These are phyloP conservation scores for Cryphonectria nitschkei DNA, from an alignment of 2,329 filamentous ascomycete species.

Conservation along the genomic window DNA sequence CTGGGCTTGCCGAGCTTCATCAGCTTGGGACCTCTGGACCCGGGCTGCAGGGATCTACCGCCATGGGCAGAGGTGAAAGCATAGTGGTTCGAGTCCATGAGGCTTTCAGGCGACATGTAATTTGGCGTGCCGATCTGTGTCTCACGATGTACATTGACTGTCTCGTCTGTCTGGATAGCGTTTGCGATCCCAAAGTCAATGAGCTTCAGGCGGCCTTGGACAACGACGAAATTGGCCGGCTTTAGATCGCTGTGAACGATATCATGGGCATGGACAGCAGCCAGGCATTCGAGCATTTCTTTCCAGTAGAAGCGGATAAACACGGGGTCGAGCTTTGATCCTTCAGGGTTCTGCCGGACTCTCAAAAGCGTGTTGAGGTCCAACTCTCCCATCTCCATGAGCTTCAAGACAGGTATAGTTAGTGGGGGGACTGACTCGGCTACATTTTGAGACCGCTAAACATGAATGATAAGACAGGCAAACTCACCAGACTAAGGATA, in stretches of 20 bases:
- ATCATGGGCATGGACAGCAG: slow-evolving; percentile 84
- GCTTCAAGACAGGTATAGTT: slow-evolving; percentile 48
- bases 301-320: slow-evolving; percentile 99
- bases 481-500: slow-evolving; percentile 77
- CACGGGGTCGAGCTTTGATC: slow-evolving; percentile 78
- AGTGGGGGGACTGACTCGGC: slow-evolving; percentile 14
- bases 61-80: slow-evolving; percentile 45
- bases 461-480: neutral
- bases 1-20: slow-evolving; percentile 96
- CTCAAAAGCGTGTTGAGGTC: slow-evolving; percentile 87
- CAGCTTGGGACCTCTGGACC: slow-evolving; percentile 63
- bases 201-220: slow-evolving; percentile 86
- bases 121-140: slow-evolving; percentile 95
- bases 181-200: slow-evolving; percentile 99
- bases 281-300: slow-evolving; percentile 96
- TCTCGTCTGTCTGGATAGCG: slow-evolving; percentile 92
- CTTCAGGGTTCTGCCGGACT: slow-evolving; percentile 70
- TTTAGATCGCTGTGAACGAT: slow-evolving; percentile 98
- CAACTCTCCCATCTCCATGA: slow-evolving; percentile 97
- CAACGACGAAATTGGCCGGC: slow-evolving; percentile 94
- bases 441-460: neutral
- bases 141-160: slow-evolving; percentile 95
- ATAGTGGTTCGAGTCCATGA: slow-evolving; percentile 77
- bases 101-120: slow-evolving; percentile 96
- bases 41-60: slow-evolving; percentile 39